Conservation (phyloP, 371 early-diverging fungal species). For the Blakeslea trispora region DNA sequence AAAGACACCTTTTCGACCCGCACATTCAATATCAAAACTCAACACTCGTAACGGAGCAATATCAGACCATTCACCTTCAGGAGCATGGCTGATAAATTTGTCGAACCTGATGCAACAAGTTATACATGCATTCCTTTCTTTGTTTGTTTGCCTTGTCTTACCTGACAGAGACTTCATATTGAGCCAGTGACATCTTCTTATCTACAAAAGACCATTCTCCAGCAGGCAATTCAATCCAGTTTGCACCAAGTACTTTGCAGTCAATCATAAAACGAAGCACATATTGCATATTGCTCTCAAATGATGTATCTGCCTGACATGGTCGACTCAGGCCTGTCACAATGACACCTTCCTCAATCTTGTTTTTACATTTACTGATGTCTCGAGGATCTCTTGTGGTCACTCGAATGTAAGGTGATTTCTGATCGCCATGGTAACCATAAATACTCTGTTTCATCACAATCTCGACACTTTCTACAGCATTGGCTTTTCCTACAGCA, state of each 20-base stretch:
- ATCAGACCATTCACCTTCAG: constrained; percentile 91
- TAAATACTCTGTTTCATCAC: constrained; percentile 77
- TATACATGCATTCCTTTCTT: too few species aligned
- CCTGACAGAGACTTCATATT: constrained; percentile 80
- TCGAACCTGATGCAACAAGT: constrained; percentile 64
- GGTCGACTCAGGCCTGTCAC: constrained; percentile 45
- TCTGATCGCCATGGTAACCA: constrained; percentile 78
- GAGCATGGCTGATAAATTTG: constrained; percentile 82
- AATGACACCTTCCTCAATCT: constrained; percentile 61
- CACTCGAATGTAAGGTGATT: constrained; percentile 72
- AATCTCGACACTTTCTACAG: constrained; percentile 63
- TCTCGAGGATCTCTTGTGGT: constrained; percentile 62
- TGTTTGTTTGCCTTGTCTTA: too few species aligned
- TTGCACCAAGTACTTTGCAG: constrained; percentile 80
- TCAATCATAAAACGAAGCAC: constrained; percentile 99
- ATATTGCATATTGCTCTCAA: constrained; percentile 93
- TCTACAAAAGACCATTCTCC: constrained; percentile 61
- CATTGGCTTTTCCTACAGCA: constrained; percentile 27
- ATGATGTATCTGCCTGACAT: constrained; percentile 62
- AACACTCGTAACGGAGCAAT: constrained; percentile 97
- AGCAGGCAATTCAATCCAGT: constrained; percentile 91
- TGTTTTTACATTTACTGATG: constrained; percentile 38
- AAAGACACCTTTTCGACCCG: constrained; percentile 96
- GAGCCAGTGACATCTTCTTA: constrained; percentile 64
- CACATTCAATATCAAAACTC: constrained; percentile 99